Evolutionary conservation across 768 basidiomycete species (phyloP).

Genomic region (Boletus speciosus): DNA sequence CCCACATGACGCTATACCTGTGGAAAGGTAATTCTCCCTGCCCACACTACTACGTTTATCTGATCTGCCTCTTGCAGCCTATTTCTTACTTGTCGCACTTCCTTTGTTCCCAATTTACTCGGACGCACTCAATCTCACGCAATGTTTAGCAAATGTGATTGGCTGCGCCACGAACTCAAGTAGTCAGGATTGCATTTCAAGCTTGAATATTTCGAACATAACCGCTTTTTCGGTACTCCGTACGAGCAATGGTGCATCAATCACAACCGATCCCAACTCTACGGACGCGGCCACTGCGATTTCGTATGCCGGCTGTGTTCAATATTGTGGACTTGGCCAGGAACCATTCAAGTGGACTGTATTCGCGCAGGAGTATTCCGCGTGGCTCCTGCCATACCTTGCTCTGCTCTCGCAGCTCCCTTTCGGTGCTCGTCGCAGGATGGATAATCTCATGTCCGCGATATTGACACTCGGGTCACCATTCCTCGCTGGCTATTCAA

Average conservation of each 20-base stretch:
- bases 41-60: not conserved
- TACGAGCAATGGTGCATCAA: conserved; percentile 2
- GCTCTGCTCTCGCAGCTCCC: conserved; percentile 49
- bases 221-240: conserved; percentile 15
- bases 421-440: conserved; percentile 38
- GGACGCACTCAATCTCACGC: conserved; percentile 4
- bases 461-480: conserved; percentile 46
- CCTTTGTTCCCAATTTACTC: not conserved
- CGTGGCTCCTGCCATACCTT: conserved; percentile 49
- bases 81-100: not conserved
- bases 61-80: conserved; percentile 3
- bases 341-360: conserved; percentile 19
- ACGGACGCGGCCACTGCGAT: conserved; percentile 6
- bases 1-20: conserved; percentile 2
- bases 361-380: conserved; percentile 36
- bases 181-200: conserved; percentile 1
- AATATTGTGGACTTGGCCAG: conserved; percentile 8
- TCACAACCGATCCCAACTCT: not conserved
- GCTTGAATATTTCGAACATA: not conserved
- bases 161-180: not conserved
- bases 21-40: conserved; percentile 1
- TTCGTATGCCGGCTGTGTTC: conserved; percentile 1
- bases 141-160: conserved; percentile 10
- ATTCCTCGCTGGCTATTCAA: conserved; percentile 42
- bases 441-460: conserved; percentile 42